Evolutionary conservation across 257 asterid species (phyloP).

Genomic region (Datura wrightii): DNA sequence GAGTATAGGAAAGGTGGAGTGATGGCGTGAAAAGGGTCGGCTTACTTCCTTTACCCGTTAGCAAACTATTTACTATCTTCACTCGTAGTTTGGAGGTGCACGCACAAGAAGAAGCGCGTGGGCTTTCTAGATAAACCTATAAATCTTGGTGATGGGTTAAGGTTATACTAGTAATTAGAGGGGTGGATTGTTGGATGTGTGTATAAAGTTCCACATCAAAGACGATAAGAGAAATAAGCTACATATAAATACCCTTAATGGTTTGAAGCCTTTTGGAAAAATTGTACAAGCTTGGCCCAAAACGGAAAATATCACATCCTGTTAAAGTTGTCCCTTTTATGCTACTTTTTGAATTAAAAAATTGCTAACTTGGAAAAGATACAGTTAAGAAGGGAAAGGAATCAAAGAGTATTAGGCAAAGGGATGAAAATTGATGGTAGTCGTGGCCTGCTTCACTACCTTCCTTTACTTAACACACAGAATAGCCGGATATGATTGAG

Average conservation of each 20-base stretch:
- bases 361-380: conserved; percentile 19
- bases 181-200: neutral
- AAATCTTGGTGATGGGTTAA: neutral
- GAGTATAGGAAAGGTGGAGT: neutral
- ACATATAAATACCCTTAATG: neutral
- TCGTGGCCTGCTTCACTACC: conserved; percentile 67
- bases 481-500: conserved; percentile 48
- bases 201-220: neutral
- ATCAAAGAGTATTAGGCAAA: neutral
- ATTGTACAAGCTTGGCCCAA: neutral
- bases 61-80: neutral
- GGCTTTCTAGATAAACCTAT: neutral
- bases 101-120: neutral
- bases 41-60: neutral
- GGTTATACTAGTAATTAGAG: neutral
- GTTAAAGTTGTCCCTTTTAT: neutral
- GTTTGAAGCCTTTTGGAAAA: neutral
- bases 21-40: neutral
- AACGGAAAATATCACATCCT: neutral
- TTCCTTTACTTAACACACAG: conserved; percentile 50
- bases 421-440: conserved; percentile 52
- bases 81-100: neutral
- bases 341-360: neutral
- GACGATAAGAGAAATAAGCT: neutral
- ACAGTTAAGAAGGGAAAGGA: conserved; percentile 17